phyloP scores from a whole-genome alignment of 192 early-diverging fungal genomes.

The Coemansia reversa region DNA sequence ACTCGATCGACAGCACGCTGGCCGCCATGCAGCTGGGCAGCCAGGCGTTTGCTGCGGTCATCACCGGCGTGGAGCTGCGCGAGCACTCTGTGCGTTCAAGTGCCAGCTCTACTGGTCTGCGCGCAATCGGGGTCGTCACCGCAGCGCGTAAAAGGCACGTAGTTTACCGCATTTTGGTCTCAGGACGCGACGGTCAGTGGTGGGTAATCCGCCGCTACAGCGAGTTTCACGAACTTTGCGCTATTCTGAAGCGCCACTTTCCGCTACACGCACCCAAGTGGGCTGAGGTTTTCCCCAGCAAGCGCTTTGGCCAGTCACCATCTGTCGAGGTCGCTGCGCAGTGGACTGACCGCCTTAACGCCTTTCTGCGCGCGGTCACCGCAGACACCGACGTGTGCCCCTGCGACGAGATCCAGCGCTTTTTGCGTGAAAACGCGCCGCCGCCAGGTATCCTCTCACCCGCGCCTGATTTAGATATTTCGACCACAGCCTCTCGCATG shows the following conservation, averaged over 20 bases:
- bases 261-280: slow-evolving; percentile 25
- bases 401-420: slow-evolving; percentile 41
- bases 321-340: slow-evolving; percentile 42
- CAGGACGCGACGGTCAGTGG: slow-evolving; percentile 45
- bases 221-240: slow-evolving; percentile 51
- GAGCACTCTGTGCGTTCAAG: slow-evolving; percentile 19
- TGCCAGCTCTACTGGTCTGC: slow-evolving; percentile 23
- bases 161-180: slow-evolving; percentile 51
- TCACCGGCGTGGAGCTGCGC: slow-evolving; percentile 48
- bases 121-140: slow-evolving; percentile 8
- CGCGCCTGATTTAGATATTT: slow-evolving; percentile 8
- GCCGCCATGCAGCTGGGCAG: slow-evolving; percentile 32
- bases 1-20: slow-evolving; percentile 50
- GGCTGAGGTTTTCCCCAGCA: slow-evolving; percentile 45
- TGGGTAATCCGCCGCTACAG: slow-evolving; percentile 48
- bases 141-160: slow-evolving; percentile 28
- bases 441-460: slow-evolving; percentile 15
- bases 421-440: slow-evolving; percentile 37
- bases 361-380: slow-evolving; percentile 43
- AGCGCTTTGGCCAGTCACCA: slow-evolving; percentile 35
- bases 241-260: slow-evolving; percentile 25
- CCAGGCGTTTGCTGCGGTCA: slow-evolving; percentile 49
- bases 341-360: slow-evolving; percentile 47
- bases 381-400: slow-evolving; percentile 42
- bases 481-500: slow-evolving; percentile 18